Base-by-base conservation (phyloP, 148 eudicot species). In the Rhododendron ovatum region DNA sequence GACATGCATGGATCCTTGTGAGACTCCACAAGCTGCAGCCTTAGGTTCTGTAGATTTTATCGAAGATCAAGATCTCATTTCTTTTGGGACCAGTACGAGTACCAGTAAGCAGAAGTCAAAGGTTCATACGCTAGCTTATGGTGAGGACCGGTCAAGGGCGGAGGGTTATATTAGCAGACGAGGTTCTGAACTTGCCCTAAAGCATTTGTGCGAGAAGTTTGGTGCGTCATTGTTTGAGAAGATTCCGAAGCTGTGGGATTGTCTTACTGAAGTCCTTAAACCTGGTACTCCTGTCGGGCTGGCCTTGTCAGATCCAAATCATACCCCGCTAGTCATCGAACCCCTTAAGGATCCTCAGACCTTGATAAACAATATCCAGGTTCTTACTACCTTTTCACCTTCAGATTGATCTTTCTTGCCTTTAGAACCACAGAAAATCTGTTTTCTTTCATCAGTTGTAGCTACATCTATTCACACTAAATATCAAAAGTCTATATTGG, bases 201-300 rank as follows among this genome's bases (percentile, higher is more conserved):
- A 91, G 89, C 93, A 94, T 91, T 90, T 98, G 89, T 94, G 98
- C 63, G 59, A 88, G 48, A 95, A 96, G 89, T 95, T 98, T 85
- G 96, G 98, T 87, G 89, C 92, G 83, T 85, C 89, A 48, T 90
- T 98, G 88, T 95, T 95, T 91, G 95, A 95, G 33, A 95, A 88
- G 87, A 92, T 98, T 80, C 98, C 99, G 59, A 98, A 95, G 90
- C 86, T 98, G 48, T 98, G 99, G 99, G 96, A 95, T 87, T 98
- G 98, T 86, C 97, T 98, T 39, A 93, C 98, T 71, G 99, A 98
- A 91, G 91, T 98, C 84, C 93, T 98, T 61, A 95, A 92, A 89
- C 98, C 98, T 87, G 85, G 88, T 84, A 88, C 81, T 90, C 84
- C 84, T 51, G 91, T 90, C 63, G 92, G 90, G 65, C 81, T 85